Evolutionary conservation across 108 stramenopile species (phyloP), one percentile per base, ranked within the genome.

Genomic region (Craspedostauros australis): DNA sequence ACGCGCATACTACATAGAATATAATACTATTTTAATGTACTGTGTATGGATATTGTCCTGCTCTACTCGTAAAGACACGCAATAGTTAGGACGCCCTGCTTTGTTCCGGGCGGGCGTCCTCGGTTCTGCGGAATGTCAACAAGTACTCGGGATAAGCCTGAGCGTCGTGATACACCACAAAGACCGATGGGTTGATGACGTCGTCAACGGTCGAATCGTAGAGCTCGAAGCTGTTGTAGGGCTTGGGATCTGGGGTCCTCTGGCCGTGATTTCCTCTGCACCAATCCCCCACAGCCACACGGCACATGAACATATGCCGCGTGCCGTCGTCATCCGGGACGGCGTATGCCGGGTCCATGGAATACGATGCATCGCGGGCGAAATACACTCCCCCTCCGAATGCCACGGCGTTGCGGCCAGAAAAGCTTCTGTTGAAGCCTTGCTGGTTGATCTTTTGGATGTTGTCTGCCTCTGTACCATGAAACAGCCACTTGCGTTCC

Each of bases 161-260:
- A 11, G 60, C 60, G 23, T 62, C 60, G 27, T 62, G 60, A 22
- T 62, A 62, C 4, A 50, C 52, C n/a, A 62, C 60, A 42, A 40
- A 62, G 32, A 62, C 38, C 5, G 23, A 24, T 7, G 60, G 50
- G 27, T 62, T 62, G 26, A 3, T 11, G 3, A 24, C 6, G 0
- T 38, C 6, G 15, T 41, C 44, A n/a, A 62, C 50, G 4, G 60
- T 62, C 16, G 50, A 62, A 36, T 62, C 60, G 25, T 51, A 62
- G 18, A 62, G 5, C 14, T 26, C 31, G 22, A 51, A 22, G 16
- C 20, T 62, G 6, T 5, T 12, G 34, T 28, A 9, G 23, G 32
- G 29, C 15, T 45, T 42, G 28, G 46, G n/a, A 46, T 46, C 44
- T 8, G 56, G 56, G 8, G 56, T 57, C 19, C 22, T 14, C 14